These are phyloP conservation scores for Marsdenia floribunda DNA, from an alignment of 257 asterid species.

Conservation along the genomic window DNA sequence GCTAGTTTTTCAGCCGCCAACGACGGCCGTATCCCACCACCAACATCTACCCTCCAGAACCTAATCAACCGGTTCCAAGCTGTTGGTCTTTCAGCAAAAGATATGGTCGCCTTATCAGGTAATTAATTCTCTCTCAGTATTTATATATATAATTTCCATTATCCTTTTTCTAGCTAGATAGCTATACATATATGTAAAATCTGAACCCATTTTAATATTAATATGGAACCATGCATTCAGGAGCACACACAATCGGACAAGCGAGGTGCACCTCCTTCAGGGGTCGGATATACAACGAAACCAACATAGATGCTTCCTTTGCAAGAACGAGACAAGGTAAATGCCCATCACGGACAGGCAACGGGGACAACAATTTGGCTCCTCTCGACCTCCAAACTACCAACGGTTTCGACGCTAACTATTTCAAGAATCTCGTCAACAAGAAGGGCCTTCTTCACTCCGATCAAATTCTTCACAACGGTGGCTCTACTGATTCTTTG, in stretches of 20 bases:
- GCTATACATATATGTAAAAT: neutral
- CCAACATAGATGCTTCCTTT: conserved; percentile 33
- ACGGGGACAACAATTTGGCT: conserved; percentile 38
- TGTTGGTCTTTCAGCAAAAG: conserved; percentile 35
- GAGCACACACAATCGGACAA: conserved; percentile 53
- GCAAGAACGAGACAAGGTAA: conserved; percentile 25
- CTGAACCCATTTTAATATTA: too few relatives aligned
- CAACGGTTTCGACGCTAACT: conserved; percentile 8
- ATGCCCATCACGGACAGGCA: conserved; percentile 31
- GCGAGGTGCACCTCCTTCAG: conserved; percentile 40
- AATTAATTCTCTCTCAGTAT: neutral
- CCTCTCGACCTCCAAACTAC: conserved; percentile 21
- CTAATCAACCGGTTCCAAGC: conserved; percentile 34
- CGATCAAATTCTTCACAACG: conserved; percentile 16
- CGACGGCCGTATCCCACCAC: conserved; percentile 41
- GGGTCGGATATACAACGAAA: conserved; percentile 35
- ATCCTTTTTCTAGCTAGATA: too few relatives aligned
- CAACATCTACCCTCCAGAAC: conserved; percentile 30
- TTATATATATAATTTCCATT: too few relatives aligned
- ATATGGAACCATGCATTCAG: conserved; percentile 14
- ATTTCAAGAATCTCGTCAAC: conserved; percentile 14
- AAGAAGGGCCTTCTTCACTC: conserved; percentile 22
- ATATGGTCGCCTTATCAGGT: conserved; percentile 59
- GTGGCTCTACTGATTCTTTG: conserved; percentile 15
- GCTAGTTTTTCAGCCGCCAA: conserved; percentile 44